Evolutionary conservation across 2,329 filamentous ascomycete genomes (phyloP), one percentile per base, ranked within the genome.

Genomic region (Claviceps cyperi): DNA sequence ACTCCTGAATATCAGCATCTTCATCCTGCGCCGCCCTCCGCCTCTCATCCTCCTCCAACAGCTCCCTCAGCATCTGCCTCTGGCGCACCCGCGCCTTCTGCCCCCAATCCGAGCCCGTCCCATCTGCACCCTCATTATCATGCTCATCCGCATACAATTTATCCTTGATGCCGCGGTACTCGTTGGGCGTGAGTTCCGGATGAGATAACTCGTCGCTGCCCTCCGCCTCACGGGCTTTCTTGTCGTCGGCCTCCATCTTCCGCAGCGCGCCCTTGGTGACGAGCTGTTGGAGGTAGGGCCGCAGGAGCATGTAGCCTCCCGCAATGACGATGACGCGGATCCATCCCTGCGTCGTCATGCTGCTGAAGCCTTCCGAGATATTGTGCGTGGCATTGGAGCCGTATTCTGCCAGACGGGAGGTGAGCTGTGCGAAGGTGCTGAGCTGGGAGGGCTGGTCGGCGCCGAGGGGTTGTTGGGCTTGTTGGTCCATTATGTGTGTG

Each of bases 1-100:
- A 79, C 65, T 89, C 81, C 61, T 80, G 76, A 57, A 90, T 83
- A 63, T 89, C 83, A 67, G 84, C 83, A 63, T 87, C 83, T 53
- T 83, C 79, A 56, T 85, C 74, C 52, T 82, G 78, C 57, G 82
- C 80, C 47, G 69, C 62, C 58, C 78, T 73, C 56, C 74, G 69
- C 57, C 77, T 65, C 67, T 77, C 71, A 66, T 85, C 82, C 56
- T 73, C 75, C 58, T 81, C 80, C 53, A 86, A 64, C 59, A 84
- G 62, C 60, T 80, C 76, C 71, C 80, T 80, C 53, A 85, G 69
- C 64, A 84, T 74, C 56, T 76, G 74, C 60, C 82, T 75, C 69
- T 87, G 83, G 57, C 83, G 75, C 63, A 78, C 76, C 55, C 82
- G 72, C 9, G 84, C 82, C 68, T 80, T 84, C 67, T 80, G 79